These are phyloP conservation scores for Irpex sp. DNA, from an alignment of 1,284 basidiomycete species.

Conservation along the genomic window DNA sequence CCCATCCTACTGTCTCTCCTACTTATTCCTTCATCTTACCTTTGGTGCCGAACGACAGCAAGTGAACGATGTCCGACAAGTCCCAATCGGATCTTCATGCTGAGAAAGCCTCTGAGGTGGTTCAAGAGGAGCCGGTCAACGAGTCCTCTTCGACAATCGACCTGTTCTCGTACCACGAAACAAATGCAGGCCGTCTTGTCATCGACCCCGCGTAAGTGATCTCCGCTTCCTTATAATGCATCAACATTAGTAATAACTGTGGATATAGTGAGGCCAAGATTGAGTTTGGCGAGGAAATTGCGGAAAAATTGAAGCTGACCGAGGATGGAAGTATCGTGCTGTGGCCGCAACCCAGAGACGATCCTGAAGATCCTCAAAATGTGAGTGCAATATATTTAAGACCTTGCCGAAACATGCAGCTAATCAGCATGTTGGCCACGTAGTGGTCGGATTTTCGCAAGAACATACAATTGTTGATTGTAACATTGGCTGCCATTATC, in stretches of 20 bases:
- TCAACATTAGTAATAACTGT: neutral
- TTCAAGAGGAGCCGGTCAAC: constrained; percentile 7
- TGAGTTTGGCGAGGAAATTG: constrained; percentile 48
- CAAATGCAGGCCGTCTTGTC: constrained; percentile 55
- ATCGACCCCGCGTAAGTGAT: constrained; percentile 51
- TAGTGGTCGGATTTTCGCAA: constrained; percentile 48
- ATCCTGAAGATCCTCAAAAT: constrained; percentile 63
- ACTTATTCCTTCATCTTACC: neutral
- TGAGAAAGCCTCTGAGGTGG: constrained; percentile 5
- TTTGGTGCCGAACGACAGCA: neutral
- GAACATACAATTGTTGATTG: constrained; percentile 51
- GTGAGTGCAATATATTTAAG: constrained; percentile 34
- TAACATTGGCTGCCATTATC: constrained; percentile 63
- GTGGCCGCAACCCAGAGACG: constrained; percentile 64
- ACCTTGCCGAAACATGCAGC: constrained; percentile 1
- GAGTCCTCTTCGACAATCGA: constrained; percentile 28
- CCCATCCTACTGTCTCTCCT: neutral
- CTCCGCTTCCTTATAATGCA: constrained; percentile 19
- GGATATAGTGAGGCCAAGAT: constrained; percentile 47
- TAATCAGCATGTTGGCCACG: neutral
- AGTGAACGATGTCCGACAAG: constrained; percentile 4
- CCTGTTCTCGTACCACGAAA: constrained; percentile 48
- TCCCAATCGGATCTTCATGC: neutral
- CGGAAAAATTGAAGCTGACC: constrained; percentile 45
- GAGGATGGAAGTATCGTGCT: constrained; percentile 46